Evolutionary conservation across 2,329 filamentous ascomycete genomes (phyloP).

Genomic region (Epichloe coenophiala): DNA sequence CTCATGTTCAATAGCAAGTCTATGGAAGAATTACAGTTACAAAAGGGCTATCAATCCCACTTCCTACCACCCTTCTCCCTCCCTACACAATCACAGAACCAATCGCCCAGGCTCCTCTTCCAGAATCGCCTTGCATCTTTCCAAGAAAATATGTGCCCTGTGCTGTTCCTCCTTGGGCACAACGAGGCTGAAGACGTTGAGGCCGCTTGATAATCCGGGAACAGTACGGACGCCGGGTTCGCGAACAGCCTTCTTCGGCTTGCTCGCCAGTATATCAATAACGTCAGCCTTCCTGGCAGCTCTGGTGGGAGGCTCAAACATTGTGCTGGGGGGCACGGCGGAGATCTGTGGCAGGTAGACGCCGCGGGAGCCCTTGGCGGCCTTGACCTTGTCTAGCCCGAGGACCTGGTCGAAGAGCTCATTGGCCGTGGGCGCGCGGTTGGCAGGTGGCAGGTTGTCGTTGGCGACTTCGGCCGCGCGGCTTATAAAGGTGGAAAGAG

Average conservation of each 20-base stretch:
- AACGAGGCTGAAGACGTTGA: slow-evolving; percentile 70
- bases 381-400: slow-evolving; percentile 42
- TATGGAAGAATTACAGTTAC: neutral
- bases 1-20: neutral
- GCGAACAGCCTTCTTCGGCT: slow-evolving; percentile 11
- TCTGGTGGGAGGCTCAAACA: slow-evolving; percentile 19
- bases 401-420: slow-evolving; percentile 86
- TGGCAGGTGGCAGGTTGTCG: slow-evolving; percentile 61
- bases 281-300: slow-evolving; percentile 46
- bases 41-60: neutral
- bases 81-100: slow-evolving; percentile 37
- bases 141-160: slow-evolving; percentile 68
- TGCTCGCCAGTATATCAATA: slow-evolving; percentile 56
- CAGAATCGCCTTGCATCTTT: slow-evolving; percentile 71
- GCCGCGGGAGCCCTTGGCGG: slow-evolving; percentile 42
- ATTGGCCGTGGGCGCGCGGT: slow-evolving; percentile 49
- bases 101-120: slow-evolving; percentile 68
- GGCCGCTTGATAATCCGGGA: slow-evolving; percentile 37
- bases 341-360: slow-evolving; percentile 59
- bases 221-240: slow-evolving; percentile 18
- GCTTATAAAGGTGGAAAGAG: slow-evolving; percentile 74
- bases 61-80: neutral
- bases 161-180: slow-evolving; percentile 72
- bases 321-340: slow-evolving; percentile 34
- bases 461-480: slow-evolving; percentile 81